Conservation (phyloP, 495 filamentous ascomycete genomes). For the Xylaria curta region DNA sequence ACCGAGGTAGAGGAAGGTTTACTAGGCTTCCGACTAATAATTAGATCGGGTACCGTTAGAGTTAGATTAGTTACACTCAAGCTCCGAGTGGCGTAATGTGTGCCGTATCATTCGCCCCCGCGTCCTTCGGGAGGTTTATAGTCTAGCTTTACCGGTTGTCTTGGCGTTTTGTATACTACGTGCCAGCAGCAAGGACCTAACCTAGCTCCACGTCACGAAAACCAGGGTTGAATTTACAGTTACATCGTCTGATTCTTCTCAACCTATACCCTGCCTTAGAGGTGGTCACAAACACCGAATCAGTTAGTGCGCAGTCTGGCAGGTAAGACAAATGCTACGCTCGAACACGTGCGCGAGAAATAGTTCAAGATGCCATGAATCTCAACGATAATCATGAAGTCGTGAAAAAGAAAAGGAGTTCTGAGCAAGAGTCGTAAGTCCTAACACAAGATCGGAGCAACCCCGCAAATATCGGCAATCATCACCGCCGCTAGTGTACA, state of each 20-base stretch:
- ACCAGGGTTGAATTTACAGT: not conserved
- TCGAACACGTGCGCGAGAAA: not conserved
- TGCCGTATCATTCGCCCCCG: no score
- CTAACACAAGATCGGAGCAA: not conserved
- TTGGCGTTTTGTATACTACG: not conserved
- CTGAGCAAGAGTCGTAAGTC: not conserved
- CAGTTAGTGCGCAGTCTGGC: not conserved
- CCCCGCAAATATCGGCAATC: constrained; percentile 15
- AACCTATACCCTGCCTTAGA: not conserved
- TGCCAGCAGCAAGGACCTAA: not conserved
- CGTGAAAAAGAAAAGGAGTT: not conserved
- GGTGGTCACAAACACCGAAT: not conserved
- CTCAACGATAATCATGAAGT: not conserved
- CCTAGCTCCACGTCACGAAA: not conserved
- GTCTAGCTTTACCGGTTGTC: not conserved
- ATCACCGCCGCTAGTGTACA: not conserved
- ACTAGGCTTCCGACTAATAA: no score
- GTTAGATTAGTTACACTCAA: no score
- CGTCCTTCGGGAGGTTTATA: not conserved
- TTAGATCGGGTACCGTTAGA: no score
- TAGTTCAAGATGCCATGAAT: not conserved
- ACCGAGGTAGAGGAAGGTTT: no score
- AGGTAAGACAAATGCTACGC: not conserved
- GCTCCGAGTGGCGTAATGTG: no score
- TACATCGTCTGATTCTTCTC: not conserved